phyloP scores from a whole-genome alignment of 371 early-diverging fungal genomes.

The Phascolomyces articulosus region DNA sequence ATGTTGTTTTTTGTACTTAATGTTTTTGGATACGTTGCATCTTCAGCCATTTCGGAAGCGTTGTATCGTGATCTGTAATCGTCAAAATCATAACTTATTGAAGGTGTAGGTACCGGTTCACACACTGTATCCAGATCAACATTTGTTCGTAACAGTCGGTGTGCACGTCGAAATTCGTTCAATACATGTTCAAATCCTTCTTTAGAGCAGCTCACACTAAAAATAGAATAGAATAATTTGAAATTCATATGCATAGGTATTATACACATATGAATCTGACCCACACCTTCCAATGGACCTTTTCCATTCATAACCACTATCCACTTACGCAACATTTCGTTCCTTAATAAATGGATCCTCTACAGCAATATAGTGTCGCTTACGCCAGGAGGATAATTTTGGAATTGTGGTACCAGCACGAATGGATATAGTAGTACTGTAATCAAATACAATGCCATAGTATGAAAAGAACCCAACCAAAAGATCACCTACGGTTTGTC shows the following conservation, averaged over 20 bases:
- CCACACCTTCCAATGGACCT: too few relatives aligned
- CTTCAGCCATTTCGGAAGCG: too few relatives aligned
- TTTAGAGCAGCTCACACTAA: neutral
- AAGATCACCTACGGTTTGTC: neutral
- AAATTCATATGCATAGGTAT: too few relatives aligned
- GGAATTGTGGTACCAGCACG: neutral
- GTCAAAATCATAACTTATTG: too few relatives aligned
- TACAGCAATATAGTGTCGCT: conserved; percentile 4
- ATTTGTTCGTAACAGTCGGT: neutral
- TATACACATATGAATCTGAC: too few relatives aligned
- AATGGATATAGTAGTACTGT: neutral
- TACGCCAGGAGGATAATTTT: neutral
- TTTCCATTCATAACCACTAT: too few relatives aligned
- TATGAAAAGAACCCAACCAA: conserved; percentile 14
- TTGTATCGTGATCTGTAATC: too few relatives aligned
- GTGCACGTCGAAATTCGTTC: neutral
- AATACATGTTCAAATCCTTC: neutral
- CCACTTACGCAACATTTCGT: conserved; percentile 24
- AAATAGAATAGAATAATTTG: neutral
- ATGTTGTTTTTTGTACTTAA: too few relatives aligned
- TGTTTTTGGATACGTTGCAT: too few relatives aligned
- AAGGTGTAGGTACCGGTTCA: neutral
- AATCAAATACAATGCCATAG: neutral
- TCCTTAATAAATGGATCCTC: conserved; percentile 19
- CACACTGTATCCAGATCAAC: neutral